Evolutionary conservation across 768 basidiomycete species (phyloP).

Genomic region (Grammothele lineata): DNA sequence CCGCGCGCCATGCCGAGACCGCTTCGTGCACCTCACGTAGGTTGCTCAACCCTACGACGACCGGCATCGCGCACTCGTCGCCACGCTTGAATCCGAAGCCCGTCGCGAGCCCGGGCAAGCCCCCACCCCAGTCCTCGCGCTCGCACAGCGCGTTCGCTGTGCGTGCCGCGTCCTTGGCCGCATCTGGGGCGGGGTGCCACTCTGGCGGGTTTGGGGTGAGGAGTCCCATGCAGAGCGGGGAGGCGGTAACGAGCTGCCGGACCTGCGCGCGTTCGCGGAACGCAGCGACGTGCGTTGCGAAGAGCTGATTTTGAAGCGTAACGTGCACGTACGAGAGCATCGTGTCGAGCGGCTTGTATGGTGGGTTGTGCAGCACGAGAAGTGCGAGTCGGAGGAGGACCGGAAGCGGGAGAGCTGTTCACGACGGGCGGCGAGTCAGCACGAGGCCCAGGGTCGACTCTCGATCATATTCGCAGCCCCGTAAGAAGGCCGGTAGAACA

Average conservation of each 20-base stretch:
- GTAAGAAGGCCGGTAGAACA: background rate
- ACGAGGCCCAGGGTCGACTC: no score
- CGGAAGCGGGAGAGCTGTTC: conserved; percentile 77
- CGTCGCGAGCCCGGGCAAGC: conserved; percentile 63
- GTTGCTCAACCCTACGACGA: conserved; percentile 71
- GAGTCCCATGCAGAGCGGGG: conserved; percentile 83
- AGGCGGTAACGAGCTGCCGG: conserved; percentile 67
- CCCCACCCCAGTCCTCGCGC: conserved; percentile 36
- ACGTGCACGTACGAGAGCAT: conserved; percentile 81
- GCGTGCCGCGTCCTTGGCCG: conserved; percentile 39
- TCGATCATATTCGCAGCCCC: no score
- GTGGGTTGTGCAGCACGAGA: conserved; percentile 61
- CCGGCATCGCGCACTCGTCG: conserved; percentile 44
- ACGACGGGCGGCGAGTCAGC: background rate
- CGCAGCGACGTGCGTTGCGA: conserved; percentile 49
- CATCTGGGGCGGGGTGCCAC: conserved; percentile 76
- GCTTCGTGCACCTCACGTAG: conserved; percentile 72
- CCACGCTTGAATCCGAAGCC: conserved; percentile 62
- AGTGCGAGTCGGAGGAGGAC: conserved; percentile 81
- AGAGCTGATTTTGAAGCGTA: conserved; percentile 65
- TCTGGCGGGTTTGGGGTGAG: conserved; percentile 51
- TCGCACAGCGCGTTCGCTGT: conserved; percentile 29
- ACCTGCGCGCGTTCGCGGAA: conserved; percentile 63
- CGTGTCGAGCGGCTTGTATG: conserved; percentile 70
- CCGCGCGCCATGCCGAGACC: conserved; percentile 61